Base-by-base conservation (phyloP, 2,329 filamentous ascomycete species). In the Beauveria caledonica region DNA sequence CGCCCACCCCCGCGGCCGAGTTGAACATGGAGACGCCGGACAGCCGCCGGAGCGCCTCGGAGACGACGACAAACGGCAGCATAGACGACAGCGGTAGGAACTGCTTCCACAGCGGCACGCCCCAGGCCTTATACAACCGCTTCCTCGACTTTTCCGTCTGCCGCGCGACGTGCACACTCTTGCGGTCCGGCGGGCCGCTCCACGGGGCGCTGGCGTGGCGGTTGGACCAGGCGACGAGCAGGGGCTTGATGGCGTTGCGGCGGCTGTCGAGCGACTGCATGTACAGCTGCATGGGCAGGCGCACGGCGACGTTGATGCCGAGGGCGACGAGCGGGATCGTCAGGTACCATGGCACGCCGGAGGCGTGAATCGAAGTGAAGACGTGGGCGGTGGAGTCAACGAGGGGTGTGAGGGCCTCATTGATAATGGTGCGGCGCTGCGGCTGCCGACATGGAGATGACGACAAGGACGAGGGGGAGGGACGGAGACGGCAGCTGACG, bases 321-420 rank as follows among this genome's bases (percentile, higher is more conserved):
- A 83, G 62, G 7, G 80, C 79, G 15, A 80, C 70, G n/a, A 80
- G 71, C 5, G 82, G 81, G 51, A 85, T 80, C 29, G 77, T 74
- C 36, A 83, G 64, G 64, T 74, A 83, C 82, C 82, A 85, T 1
- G 81, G 80, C 1, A 79, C 67, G 42, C 76, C 75, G 25, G 73
- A 72, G 52, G 66, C 60, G 66, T 85, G 81, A 10, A 79, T 58
- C 50, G 70, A 70, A 40, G 74, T 67, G 54, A 85, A 74, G 62
- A 74, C 66, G 56, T 77, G 69, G 36, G 80, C 76, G 3, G 78
- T 72, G 53, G 69, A 64, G 27, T 75, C 66, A 58, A 80, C 68
- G 46, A 56, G 29, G 9, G 29, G 39, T 3, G 46, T 42, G 44
- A 60, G 44, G 17, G 29, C 15, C 44, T 60, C 58, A 33, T 23